Conservation (phyloP, 805 yeast species). For the Brettanomyces custersianus region DNA sequence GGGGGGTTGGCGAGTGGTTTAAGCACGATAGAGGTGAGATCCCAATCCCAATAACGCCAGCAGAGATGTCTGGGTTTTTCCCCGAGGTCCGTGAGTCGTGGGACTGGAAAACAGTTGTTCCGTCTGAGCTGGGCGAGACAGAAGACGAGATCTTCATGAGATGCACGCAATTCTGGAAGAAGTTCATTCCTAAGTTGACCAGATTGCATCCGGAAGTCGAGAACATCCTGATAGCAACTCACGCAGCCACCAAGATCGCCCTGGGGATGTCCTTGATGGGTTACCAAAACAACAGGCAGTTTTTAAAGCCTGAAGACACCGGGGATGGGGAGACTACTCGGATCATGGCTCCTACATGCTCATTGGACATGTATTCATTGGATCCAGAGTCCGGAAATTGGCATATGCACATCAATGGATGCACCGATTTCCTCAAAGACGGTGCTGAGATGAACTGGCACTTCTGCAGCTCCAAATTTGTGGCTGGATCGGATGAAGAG, state of each 20-base stretch:
- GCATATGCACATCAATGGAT: constrained; percentile 62
- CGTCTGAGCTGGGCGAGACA: constrained; percentile 65
- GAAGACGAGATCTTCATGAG: constrained; percentile 62
- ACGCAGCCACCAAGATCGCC: constrained; percentile 90
- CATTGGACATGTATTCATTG: constrained; percentile 52
- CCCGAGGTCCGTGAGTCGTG: constrained; percentile 34
- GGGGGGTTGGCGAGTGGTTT: constrained; percentile 93
- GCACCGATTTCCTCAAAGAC: constrained; percentile 53
- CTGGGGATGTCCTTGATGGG: constrained; percentile 70
- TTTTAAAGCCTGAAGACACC: constrained; percentile 37
- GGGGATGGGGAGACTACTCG: constrained; percentile 26
- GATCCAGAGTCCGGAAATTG: constrained; percentile 34
- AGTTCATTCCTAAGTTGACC: constrained; percentile 52
- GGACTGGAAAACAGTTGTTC: constrained; percentile 44
- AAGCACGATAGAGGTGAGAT: constrained; percentile 56
- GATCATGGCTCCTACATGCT: constrained; percentile 74
- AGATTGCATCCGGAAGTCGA: constrained; percentile 48
- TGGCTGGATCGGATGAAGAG: constrained; percentile 89
- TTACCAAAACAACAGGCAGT: constrained; percentile 39
- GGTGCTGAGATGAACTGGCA: constrained; percentile 97
- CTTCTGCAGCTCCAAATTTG: constrained; percentile 52
- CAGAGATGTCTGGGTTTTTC: constrained; percentile 45
- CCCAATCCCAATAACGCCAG: constrained; percentile 58
- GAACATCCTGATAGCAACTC: constrained; percentile 68
- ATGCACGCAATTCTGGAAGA: constrained; percentile 42